These are phyloP conservation scores for Suillus discolor DNA, from an alignment of 768 basidiomycete species.

Conservation along the genomic window DNA sequence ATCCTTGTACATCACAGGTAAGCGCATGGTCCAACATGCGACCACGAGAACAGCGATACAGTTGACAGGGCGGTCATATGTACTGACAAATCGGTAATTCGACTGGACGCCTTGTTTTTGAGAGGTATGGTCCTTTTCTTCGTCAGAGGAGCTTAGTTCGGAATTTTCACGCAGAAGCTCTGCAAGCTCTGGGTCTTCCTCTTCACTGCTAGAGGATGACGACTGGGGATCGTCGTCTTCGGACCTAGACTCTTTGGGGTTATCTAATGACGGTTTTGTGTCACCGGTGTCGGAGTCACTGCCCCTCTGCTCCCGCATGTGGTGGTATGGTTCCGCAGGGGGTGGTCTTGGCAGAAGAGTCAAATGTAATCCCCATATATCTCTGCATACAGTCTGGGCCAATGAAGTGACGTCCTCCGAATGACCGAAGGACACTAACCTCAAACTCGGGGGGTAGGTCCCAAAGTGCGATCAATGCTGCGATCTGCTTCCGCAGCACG, in stretches of 20 bases:
- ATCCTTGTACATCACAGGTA: conserved; percentile 78
- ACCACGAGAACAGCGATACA: conserved; percentile 72
- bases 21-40: conserved; percentile 77
- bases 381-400: conserved; percentile 67
- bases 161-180: conserved; percentile 43
- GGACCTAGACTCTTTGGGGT: conserved; percentile 10
- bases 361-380: conserved; percentile 82
- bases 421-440: conserved; percentile 41
- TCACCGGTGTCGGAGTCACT: conserved; percentile 16
- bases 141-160: conserved; percentile 30
- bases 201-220: conserved; percentile 22
- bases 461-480: conserved; percentile 63
- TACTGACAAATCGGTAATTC: conserved; percentile 24
- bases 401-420: conserved; percentile 12
- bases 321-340: conserved; percentile 58
- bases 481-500: conserved; percentile 76
- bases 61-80: conserved; percentile 44
- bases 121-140: conserved; percentile 12
- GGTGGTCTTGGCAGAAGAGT: conserved; percentile 59
- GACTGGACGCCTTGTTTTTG: conserved; percentile 11
- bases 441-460: conserved; percentile 79
- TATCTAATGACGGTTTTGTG: conserved; percentile 5
- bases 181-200: conserved; percentile 38
- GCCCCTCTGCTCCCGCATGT: conserved; percentile 42
- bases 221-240: conserved; percentile 20